phyloP scores from a whole-genome alignment of 2,329 filamentous ascomycete genomes.

The Ambrosiella xylebori region DNA sequence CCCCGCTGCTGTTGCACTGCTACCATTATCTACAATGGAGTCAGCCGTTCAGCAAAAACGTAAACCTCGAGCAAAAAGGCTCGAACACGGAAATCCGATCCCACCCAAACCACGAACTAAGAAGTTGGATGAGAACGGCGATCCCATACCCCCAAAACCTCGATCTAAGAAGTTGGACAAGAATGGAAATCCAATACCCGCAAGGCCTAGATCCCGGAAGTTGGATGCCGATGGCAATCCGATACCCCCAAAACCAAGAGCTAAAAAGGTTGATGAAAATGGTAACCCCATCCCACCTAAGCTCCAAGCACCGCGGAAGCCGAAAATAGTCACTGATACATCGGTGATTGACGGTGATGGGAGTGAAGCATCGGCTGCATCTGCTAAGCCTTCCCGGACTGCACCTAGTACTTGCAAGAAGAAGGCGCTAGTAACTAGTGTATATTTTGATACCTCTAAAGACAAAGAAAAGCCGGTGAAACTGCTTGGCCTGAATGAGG shows the following conservation, averaged over 20 bases:
- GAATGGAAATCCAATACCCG: not conserved
- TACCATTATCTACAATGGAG: no score
- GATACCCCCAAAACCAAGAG: not conserved
- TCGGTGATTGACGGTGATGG: not conserved
- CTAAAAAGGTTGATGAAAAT: slow-evolving; percentile 1
- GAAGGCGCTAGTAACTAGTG: not conserved
- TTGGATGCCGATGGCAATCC: not conserved
- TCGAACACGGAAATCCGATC: no score
- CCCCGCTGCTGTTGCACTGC: not conserved
- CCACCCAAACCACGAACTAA: not conserved
- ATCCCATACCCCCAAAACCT: slow-evolving; percentile 1
- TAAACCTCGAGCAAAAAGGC: no score
- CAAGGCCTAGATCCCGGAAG: not conserved
- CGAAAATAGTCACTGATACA: not conserved
- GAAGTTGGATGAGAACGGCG: slow-evolving; percentile 1
- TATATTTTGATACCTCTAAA: not conserved
- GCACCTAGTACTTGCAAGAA: slow-evolving; percentile 2
- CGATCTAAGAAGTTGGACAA: not conserved
- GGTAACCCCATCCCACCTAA: not conserved
- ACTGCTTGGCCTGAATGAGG: not conserved
- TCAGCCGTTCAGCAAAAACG: no score
- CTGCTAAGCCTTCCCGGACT: slow-evolving; percentile 1
- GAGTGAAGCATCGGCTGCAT: not conserved
- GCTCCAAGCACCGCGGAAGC: slow-evolving; percentile 2
- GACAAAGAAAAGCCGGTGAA: not conserved